These are phyloP conservation scores for Trypanosoma caninum DNA, from an alignment of 208 protist species.

Conservation along the genomic window DNA sequence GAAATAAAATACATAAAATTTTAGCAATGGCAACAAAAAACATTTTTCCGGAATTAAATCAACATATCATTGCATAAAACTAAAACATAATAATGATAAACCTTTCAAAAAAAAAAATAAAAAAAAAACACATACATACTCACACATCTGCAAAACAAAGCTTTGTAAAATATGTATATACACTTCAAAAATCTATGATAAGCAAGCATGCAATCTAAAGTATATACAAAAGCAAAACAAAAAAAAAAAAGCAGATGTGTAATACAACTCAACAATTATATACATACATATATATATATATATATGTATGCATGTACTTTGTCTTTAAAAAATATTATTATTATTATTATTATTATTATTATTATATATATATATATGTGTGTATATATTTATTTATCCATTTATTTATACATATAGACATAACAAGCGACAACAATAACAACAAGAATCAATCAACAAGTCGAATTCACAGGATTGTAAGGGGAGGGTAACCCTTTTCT, in stretches of 20 bases:
- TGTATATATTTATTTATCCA: neutral
- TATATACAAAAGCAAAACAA: neutral
- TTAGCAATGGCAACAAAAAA: too few species aligned
- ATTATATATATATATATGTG: neutral
- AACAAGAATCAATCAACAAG: neutral
- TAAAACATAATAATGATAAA: too few species aligned
- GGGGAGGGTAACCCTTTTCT: neutral
- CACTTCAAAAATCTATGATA: too few species aligned
- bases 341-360: neutral
- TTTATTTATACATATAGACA: too few species aligned
- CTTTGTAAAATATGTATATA: too few species aligned
- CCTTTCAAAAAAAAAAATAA: too few species aligned
- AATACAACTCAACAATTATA: neutral
- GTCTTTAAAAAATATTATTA: neutral
- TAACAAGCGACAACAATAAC: neutral
- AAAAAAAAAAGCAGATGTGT: constrained; percentile 7
- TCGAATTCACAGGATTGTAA: neutral
- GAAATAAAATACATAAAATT: too few species aligned
- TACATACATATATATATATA: constrained; percentile 17
- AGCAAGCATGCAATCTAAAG: too few species aligned
- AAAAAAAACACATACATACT: too few species aligned
- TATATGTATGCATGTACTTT: neutral
- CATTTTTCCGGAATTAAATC: too few species aligned
- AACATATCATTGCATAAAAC: too few species aligned
- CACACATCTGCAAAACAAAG: too few species aligned